Conservation (phyloP, 1,284 basidiomycete species). For the Erythrobasidium hasegawianum region DNA sequence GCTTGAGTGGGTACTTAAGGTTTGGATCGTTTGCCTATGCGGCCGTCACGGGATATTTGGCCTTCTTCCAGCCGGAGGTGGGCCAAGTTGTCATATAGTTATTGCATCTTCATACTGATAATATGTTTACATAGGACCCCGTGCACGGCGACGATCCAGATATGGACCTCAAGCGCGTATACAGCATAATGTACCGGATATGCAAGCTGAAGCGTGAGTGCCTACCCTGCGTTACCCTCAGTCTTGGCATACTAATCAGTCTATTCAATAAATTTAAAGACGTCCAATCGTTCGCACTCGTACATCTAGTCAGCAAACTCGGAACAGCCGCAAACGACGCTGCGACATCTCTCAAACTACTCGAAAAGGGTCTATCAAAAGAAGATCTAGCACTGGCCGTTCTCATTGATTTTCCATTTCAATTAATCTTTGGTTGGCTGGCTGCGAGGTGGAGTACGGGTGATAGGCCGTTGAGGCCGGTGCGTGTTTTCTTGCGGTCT, state of each 20-base stretch:
- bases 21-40: conserved; percentile 83
- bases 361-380: conserved; percentile 91
- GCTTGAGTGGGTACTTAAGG: conserved; percentile 74
- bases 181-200: conserved; percentile 91
- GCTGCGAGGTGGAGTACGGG: conserved; percentile 74
- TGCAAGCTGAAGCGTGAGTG: conserved; percentile 78
- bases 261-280: too few species aligned
- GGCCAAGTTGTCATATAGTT: conserved; percentile 1
- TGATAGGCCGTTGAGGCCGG: conserved; percentile 49
- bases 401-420: conserved; percentile 96
- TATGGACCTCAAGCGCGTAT: conserved; percentile 85
- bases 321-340: conserved; percentile 95
- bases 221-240: too few species aligned
- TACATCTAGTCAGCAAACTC: conserved; percentile 90
- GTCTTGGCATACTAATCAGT: too few species aligned
- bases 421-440: conserved; percentile 93
- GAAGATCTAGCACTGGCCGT: conserved; percentile 94
- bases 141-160: conserved; percentile 65
- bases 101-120: conserved; percentile 6
- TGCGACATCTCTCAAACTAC: conserved; percentile 85
- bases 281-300: conserved; percentile 78
- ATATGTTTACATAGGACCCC: conserved; percentile 58
- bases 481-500: conserved; percentile 32
- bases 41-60: conserved; percentile 77
- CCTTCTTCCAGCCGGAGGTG: conserved; percentile 84